Evolutionary conservation across 208 protist genomes (phyloP).

Genomic region (Leptomonas seymouri): DNA sequence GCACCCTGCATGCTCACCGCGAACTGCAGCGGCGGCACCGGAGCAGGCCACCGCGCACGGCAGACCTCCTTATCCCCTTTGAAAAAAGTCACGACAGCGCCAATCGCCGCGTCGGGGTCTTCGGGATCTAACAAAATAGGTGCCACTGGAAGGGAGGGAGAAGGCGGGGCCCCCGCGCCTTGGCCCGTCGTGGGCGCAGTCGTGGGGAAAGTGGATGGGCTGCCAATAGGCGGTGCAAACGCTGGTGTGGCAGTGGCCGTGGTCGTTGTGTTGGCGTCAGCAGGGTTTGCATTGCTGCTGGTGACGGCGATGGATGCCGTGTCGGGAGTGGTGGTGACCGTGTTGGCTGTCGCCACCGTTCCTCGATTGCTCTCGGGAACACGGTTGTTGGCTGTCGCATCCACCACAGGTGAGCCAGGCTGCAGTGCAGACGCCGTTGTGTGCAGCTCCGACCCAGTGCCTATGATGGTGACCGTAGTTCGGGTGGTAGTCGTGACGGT

Average conservation of each 20-base stretch:
- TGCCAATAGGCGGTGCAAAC: background rate
- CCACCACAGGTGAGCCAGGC: constrained; percentile 24
- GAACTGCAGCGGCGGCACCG: constrained; percentile 78
- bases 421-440: constrained; percentile 29
- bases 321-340: constrained; percentile 1
- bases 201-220: constrained; percentile 9
- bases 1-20: constrained; percentile 80
- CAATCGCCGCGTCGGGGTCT: constrained; percentile 32
- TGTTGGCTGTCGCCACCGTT: background rate
- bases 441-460: constrained; percentile 15
- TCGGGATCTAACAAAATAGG: constrained; percentile 33
- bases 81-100: constrained; percentile 52
- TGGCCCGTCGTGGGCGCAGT: constrained; percentile 3
- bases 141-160: constrained; percentile 22
- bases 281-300: background rate
- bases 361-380: background rate
- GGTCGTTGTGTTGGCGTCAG: background rate
- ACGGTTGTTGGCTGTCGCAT: constrained; percentile 10
- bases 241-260: constrained; percentile 1
- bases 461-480: constrained; percentile 13
- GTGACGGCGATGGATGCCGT: background rate
- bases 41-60: constrained; percentile 66
- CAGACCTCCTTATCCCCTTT: constrained; percentile 42
- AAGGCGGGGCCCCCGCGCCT: constrained; percentile 3
- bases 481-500: background rate